Conservation (phyloP, 192 early-diverging fungal genomes). For the Backusella tuberculispora region DNA sequence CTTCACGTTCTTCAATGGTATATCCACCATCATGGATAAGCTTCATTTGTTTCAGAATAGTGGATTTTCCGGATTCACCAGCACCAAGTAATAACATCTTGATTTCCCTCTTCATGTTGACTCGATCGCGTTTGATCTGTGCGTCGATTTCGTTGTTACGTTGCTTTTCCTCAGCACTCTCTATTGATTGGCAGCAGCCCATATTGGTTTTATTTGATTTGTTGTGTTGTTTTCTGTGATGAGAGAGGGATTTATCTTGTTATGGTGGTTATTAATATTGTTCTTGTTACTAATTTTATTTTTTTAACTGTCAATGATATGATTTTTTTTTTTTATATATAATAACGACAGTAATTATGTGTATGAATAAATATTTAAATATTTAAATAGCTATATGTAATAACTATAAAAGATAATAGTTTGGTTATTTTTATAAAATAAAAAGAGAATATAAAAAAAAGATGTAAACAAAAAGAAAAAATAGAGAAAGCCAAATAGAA, state of each 20-base stretch:
- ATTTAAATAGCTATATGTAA: too few relatives aligned
- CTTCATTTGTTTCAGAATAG: conserved; percentile 98
- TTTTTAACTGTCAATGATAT: too few relatives aligned
- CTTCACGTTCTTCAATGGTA: conserved; percentile 84
- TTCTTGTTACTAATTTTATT: too few relatives aligned
- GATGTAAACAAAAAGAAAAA: too few relatives aligned
- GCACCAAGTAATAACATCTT: conserved; percentile 95
- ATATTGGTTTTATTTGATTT: conserved; percentile 51
- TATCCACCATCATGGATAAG: conserved; percentile 97
- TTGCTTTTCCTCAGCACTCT: conserved; percentile 83
- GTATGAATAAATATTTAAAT: too few relatives aligned
- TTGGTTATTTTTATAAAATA: too few relatives aligned
- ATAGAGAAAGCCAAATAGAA: too few relatives aligned
- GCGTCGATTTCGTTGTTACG: conserved; percentile 92
- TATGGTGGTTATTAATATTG: neutral
- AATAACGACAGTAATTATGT: too few relatives aligned
- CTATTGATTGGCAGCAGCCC: conserved; percentile 88
- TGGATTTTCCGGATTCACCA: conserved; percentile 97
- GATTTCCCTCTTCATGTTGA: conserved; percentile 84
- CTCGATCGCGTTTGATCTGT: conserved; percentile 82
- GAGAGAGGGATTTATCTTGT: neutral
- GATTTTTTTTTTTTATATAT: too few relatives aligned
- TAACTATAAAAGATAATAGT: too few relatives aligned
- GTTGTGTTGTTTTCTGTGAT: neutral
- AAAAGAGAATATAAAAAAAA: too few relatives aligned